These are phyloP conservation scores for Penicillium cinerascens DNA, from an alignment of 495 filamentous ascomycete genomes.

Conservation along the genomic window DNA sequence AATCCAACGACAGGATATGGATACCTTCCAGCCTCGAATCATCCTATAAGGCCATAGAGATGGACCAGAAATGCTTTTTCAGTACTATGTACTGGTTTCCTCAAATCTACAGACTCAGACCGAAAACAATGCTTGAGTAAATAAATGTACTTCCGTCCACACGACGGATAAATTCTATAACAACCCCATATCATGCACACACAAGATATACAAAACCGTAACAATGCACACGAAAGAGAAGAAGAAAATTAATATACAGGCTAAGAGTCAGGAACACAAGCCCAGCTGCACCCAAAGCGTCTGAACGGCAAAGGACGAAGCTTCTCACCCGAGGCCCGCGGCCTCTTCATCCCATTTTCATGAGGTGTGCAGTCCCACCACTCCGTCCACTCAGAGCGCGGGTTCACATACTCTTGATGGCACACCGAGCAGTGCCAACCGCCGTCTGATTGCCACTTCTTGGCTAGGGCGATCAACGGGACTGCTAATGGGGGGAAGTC, in stretches of 20 bases:
- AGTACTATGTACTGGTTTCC: too few relatives aligned
- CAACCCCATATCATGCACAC: slow-evolving; percentile 10
- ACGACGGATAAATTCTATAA: neutral
- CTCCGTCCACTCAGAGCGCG: slow-evolving; percentile 68
- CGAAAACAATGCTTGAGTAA: neutral
- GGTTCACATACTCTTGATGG: slow-evolving; percentile 51
- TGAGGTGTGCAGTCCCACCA: slow-evolving; percentile 58
- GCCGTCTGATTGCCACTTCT: slow-evolving; percentile 45
- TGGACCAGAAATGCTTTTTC: too few relatives aligned
- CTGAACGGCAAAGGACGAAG: slow-evolving; percentile 58
- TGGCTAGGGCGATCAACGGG: slow-evolving; percentile 38
- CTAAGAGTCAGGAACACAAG: slow-evolving; percentile 47
- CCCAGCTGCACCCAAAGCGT: slow-evolving; percentile 62
- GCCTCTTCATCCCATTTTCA: slow-evolving; percentile 44
- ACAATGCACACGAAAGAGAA: neutral
- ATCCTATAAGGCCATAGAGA: too few relatives aligned
- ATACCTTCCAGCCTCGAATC: too few relatives aligned
- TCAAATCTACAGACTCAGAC: neutral
- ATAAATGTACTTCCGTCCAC: neutral
- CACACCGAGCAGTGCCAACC: slow-evolving; percentile 60
- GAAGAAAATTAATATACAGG: slow-evolving; percentile 1
- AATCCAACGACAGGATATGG: neutral
- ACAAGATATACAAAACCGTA: slow-evolving; percentile 4
- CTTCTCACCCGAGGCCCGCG: slow-evolving; percentile 31
- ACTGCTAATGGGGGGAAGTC: slow-evolving; percentile 42